phyloP scores from a whole-genome alignment of 208 protist species.

The Vickermania ingenoplastis region DNA sequence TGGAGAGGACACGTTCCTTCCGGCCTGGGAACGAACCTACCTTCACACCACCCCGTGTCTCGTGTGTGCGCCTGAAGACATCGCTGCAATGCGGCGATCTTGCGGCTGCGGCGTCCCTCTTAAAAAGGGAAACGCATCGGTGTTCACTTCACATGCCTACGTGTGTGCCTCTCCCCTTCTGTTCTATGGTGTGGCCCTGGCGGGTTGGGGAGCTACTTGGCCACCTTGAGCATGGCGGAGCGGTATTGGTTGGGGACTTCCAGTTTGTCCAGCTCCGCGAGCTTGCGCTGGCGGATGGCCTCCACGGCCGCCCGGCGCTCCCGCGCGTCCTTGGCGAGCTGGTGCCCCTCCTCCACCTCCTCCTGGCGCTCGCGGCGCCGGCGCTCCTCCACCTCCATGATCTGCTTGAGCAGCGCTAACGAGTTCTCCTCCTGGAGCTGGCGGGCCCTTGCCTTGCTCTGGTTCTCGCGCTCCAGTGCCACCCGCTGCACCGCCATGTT shows the following conservation, averaged over 20 bases:
- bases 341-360: slow-evolving; percentile 86
- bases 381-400: slow-evolving; percentile 86
- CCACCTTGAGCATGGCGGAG: slow-evolving; percentile 31
- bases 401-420: slow-evolving; percentile 77
- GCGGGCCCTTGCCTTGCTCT: slow-evolving; percentile 36
- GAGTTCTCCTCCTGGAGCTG: slow-evolving; percentile 78
- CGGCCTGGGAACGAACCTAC: too few relatives aligned
- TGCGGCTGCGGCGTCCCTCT: too few relatives aligned
- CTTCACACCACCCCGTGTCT: too few relatives aligned
- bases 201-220: too few relatives aligned
- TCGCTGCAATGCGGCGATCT: too few relatives aligned
- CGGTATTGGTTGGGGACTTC: slow-evolving; percentile 77
- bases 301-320: slow-evolving; percentile 81
- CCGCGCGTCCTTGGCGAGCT: slow-evolving; percentile 47
- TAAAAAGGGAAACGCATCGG: too few relatives aligned
- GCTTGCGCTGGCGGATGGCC: slow-evolving; percentile 74
- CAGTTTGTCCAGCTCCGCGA: slow-evolving; percentile 62
- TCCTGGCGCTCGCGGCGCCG: slow-evolving; percentile 76
- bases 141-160: too few relatives aligned
- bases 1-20: too few relatives aligned
- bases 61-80: too few relatives aligned
- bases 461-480: slow-evolving; percentile 60
- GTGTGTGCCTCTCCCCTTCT: too few relatives aligned
- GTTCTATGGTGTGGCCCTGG: too few relatives aligned
- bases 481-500: slow-evolving; percentile 81